phyloP scores from a whole-genome alignment of 2,329 filamentous ascomycete species.

The Penicillium sp. region DNA sequence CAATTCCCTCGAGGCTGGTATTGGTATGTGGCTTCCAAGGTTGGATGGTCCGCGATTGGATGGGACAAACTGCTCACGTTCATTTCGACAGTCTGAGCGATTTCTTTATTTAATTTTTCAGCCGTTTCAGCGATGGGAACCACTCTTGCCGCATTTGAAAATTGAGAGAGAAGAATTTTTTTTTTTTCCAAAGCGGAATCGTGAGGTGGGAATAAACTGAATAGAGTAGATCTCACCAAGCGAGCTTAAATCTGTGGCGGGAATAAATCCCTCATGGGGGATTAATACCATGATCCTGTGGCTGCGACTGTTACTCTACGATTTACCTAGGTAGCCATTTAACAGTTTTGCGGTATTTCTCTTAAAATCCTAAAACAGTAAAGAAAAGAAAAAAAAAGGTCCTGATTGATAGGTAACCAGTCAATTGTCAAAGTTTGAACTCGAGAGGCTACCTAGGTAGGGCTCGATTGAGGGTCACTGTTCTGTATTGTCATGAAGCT shows the following conservation, averaged over 20 bases:
- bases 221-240: not conserved
- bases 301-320: constrained; percentile 1
- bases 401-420: too few relatives aligned
- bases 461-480: constrained; percentile 1
- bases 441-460: constrained; percentile 12
- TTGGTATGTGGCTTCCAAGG: not conserved
- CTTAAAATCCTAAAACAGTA: not conserved
- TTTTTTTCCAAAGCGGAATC: constrained; percentile 6
- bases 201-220: not conserved
- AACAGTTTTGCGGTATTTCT: constrained; percentile 17
- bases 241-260: constrained; percentile 13
- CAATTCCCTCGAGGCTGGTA: not conserved
- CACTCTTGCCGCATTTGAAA: not conserved
- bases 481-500: constrained; percentile 12
- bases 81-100: constrained; percentile 15
- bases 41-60: constrained; percentile 17
- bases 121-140: not conserved
- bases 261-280: constrained; percentile 24
- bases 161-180: not conserved
- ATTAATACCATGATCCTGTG: constrained; percentile 7
- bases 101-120: constrained; percentile 1
- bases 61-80: constrained; percentile 21
- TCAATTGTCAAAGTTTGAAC: not conserved
- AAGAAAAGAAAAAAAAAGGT: not conserved
- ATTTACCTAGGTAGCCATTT: not conserved